Evolutionary conservation across 2,329 filamentous ascomycete species (phyloP), one percentile per base, ranked within the genome.

Genomic region (Pseudocercospora fijiensis): DNA sequence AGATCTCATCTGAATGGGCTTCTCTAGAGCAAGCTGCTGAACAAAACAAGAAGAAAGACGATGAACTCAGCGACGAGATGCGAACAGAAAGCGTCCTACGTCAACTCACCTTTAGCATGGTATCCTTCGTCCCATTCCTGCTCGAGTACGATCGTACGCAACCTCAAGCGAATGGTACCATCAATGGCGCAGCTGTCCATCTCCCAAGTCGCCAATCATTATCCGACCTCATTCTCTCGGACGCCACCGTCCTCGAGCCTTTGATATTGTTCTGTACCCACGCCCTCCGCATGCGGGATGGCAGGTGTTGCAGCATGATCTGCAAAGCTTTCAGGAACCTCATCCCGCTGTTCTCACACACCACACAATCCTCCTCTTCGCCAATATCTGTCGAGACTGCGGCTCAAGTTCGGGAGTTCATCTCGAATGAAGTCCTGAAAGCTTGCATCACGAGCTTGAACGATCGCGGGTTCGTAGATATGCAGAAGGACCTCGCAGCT

Each of bases 401-500:
- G 13, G 83, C 87, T 0, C 79, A 83, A 7, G 89, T 98, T 66
- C 88, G 93, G 58, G 92, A 96, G 73, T 99, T 93, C 77, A 93
- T 98, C 73, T 92, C 88, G 58, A 87, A 88, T 4, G 90, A 96
- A 69, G 91, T 98, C 2, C 85, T 99, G 57, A 91, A 93, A 79
- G 92, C 92, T 0, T 94, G 90, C 72, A 91, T 97, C 75, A 91
- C 89, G 1, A 96, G 91, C 1, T 86, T 99, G 57, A 91, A 98
- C 78, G 95, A 99, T 70, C 89, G 92, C 0, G 97, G 98, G 77
- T 99, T 98, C 77, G 93, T 97, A 33, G 95, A 99, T 70, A 86
- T 96, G 66, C 95, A 99, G 73, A 94, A 93, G 75, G 93, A 99
- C 58, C 84, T 99, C 22, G 94, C 92, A 0, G 86, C 88, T 22